Percentiles rank a stretch among this genome's conserved stretches.
Conservation (phyloP, 441 rosid species). For the Eutrema salsugineum region DNA sequence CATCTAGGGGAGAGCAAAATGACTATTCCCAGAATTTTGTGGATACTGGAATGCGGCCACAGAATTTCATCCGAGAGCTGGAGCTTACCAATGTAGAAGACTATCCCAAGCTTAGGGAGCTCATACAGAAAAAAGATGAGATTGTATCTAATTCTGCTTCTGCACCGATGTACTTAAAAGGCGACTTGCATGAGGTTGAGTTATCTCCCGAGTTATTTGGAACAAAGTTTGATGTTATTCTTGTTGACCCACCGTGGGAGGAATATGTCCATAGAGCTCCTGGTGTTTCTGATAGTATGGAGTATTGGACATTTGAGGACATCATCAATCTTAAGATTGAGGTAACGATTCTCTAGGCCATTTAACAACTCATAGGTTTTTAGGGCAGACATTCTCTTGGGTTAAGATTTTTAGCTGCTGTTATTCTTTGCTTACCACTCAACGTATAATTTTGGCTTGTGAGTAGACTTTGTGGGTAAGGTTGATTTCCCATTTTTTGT, state of each 20-base stretch:
- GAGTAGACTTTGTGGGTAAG: slow-evolving; percentile 7
- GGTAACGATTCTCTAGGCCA: slow-evolving; percentile 41
- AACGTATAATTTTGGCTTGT: neutral
- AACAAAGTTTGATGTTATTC: slow-evolving; percentile 96
- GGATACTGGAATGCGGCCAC: slow-evolving; percentile 99
- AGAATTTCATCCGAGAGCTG: slow-evolving; percentile 93
- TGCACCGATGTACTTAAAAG: slow-evolving; percentile 88
- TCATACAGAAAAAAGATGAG: slow-evolving; percentile 99
- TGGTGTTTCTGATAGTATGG: slow-evolving; percentile 97
- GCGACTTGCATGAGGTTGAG: slow-evolving; percentile 82
- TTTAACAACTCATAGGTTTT: neutral
- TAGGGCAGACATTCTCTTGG: neutral
- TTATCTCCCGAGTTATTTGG: slow-evolving; percentile 91
- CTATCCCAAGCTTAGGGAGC: slow-evolving; percentile 98
- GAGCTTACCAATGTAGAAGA: slow-evolving; percentile 99
- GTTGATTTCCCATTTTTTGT: neutral
- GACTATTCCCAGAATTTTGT: slow-evolving; percentile 99
- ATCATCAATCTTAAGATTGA: slow-evolving; percentile 92
- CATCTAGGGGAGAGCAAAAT: slow-evolving; percentile 99
- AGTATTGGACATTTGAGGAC: slow-evolving; percentile 97
- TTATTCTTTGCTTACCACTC: neutral
- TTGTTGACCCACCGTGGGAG: slow-evolving; percentile 99
- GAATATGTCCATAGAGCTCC: slow-evolving; percentile 99
- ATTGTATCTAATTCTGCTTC: slow-evolving; percentile 89
- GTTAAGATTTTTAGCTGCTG: neutral